Conservation (phyloP, 192 early-diverging fungal genomes). For the Thoreauomyces humboldtii region DNA sequence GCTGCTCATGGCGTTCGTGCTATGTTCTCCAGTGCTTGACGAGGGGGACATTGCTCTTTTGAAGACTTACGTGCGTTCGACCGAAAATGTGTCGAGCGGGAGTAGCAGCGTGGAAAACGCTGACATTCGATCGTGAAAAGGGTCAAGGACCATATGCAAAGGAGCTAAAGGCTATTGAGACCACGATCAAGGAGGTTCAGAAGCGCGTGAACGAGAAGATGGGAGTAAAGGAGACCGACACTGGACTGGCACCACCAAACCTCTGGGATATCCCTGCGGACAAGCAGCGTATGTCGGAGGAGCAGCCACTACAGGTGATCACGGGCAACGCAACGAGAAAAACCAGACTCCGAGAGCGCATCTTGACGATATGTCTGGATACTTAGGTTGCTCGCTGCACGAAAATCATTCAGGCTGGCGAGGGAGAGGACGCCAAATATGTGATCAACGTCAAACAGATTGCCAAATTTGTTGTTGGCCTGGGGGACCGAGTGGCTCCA, state of each 20-base stretch:
- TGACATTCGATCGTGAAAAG: constrained; percentile 38
- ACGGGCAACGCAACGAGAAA: no score
- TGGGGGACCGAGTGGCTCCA: constrained; percentile 94
- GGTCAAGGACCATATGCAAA: constrained; percentile 97
- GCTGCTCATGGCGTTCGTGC: background rate
- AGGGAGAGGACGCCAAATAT: constrained; percentile 91
- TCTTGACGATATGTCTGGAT: no score
- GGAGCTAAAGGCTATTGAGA: constrained; percentile 90
- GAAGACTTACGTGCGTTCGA: constrained; percentile 79
- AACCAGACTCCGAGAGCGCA: no score
- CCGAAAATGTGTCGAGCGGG: background rate
- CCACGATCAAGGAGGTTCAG: constrained; percentile 95
- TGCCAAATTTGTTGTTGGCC: constrained; percentile 97
- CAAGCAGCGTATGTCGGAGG: constrained; percentile 95
- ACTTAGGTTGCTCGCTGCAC: constrained; percentile 97
- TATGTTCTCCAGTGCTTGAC: constrained; percentile 64
- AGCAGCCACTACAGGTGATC: constrained; percentile 86
- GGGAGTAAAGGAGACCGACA: constrained; percentile 98
- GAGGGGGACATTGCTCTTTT: constrained; percentile 89
- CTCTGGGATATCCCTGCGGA: constrained; percentile 99
- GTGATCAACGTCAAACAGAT: constrained; percentile 99
- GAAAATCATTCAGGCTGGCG: constrained; percentile 94
- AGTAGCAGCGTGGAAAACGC: no score
- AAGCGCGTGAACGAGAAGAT: constrained; percentile 99
- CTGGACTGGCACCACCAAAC: constrained; percentile 95